A percentile compares a stretch with the other conserved stretches of the same genome.
These are phyloP conservation scores for Termitomyces sp. DNA, from an alignment of 1,284 basidiomycete genomes.

Conservation along the genomic window DNA sequence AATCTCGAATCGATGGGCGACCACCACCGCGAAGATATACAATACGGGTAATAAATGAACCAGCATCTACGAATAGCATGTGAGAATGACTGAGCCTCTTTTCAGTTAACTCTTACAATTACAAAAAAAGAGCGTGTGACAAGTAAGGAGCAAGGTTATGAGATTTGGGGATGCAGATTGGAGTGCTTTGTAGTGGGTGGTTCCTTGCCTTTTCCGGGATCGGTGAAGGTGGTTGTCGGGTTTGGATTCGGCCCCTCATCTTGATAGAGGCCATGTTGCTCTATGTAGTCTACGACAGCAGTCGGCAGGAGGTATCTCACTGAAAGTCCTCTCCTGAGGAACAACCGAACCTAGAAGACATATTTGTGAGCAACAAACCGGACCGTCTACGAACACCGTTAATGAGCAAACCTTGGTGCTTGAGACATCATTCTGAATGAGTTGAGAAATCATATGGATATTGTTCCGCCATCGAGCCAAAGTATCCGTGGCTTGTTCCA, in stretches of 20 bases:
- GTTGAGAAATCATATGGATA: slow-evolving; percentile 91
- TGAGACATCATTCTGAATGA: slow-evolving; percentile 98
- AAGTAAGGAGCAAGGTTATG: slow-evolving; percentile 5
- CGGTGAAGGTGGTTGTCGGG: slow-evolving; percentile 16
- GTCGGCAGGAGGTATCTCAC: slow-evolving; percentile 92
- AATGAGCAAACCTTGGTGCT: slow-evolving; percentile 75
- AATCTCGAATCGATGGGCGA: slow-evolving; percentile 12
- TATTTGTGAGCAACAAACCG: slow-evolving; percentile 4
- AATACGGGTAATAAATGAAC: slow-evolving; percentile 12
- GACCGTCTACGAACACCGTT: background rate
- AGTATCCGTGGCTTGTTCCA: slow-evolving; percentile 75
- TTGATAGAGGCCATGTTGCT: slow-evolving; percentile 69
- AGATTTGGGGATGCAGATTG: slow-evolving; percentile 10
- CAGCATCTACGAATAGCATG: background rate
- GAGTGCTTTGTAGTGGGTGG: slow-evolving; percentile 17
- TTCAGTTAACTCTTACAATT: slow-evolving; percentile 5
- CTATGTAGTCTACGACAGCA: slow-evolving; percentile 93
- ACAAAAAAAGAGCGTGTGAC: background rate
- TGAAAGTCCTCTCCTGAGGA: slow-evolving; percentile 88
- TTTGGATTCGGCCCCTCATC: slow-evolving; percentile 41
- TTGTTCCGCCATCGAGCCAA: slow-evolving; percentile 82
- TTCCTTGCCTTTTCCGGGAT: slow-evolving; percentile 30
- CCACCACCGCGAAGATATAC: slow-evolving; percentile 10
- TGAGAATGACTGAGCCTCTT: background rate
- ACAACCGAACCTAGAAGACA: slow-evolving; percentile 58